Evolutionary conservation across 208 protist genomes (phyloP).

Genomic region (Naegleria lovaniensis): DNA sequence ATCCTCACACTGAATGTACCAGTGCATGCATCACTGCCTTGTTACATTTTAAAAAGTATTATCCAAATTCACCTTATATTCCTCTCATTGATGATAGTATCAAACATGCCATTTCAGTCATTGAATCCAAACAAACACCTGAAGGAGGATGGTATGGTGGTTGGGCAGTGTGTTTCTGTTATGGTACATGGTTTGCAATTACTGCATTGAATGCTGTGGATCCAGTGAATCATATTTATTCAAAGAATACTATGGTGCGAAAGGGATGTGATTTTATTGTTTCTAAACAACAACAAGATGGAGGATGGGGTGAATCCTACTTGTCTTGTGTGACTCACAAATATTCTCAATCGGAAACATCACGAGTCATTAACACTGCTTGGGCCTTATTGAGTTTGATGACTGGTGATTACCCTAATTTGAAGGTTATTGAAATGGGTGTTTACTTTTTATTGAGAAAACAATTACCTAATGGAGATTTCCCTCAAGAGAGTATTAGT

Average conservation of each 20-base stretch:
- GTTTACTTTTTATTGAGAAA: conserved; percentile 69
- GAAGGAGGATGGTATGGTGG: conserved; percentile 87
- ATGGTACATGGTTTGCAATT: conserved; percentile 89
- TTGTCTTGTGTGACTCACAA: conserved; percentile 56
- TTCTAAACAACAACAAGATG: conserved; percentile 79
- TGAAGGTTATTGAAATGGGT: conserved; percentile 63
- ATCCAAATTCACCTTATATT: conserved; percentile 46
- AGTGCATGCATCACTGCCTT: conserved; percentile 86
- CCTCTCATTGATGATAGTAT: not conserved
- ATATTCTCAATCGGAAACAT: conserved; percentile 38
- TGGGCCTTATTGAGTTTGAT: conserved; percentile 91
- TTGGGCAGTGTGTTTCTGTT: conserved; percentile 96
- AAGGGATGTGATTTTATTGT: conserved; percentile 78
- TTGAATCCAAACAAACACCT: conserved; percentile 69
- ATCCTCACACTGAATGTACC: conserved; percentile 90
- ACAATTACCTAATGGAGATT: conserved; percentile 73
- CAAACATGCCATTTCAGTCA: conserved; percentile 70
- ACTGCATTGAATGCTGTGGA: conserved; percentile 71
- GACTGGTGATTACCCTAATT: conserved; percentile 55
- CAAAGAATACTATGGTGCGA: conserved; percentile 37
- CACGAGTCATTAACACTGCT: conserved; percentile 89
- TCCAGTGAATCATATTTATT: conserved; percentile 43
- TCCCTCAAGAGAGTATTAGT: conserved; percentile 81
- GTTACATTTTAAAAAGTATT: conserved; percentile 71
- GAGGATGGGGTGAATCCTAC: conserved; percentile 91